Evolutionary conservation across 306 rosid genomes (phyloP).

Genomic region (Datisca glomerata): DNA sequence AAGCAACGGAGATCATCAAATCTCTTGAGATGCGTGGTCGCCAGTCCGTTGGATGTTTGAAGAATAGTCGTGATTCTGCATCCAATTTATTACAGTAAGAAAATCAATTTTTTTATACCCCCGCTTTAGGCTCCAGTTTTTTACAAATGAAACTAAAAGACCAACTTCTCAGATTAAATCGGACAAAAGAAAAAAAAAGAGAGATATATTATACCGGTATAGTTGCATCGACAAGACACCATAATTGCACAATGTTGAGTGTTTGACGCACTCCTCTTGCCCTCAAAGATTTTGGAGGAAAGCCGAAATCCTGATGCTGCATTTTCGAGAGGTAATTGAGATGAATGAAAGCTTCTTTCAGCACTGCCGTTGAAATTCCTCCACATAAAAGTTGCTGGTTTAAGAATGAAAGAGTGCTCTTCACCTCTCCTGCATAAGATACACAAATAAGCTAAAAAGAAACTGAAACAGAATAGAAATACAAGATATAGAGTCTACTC

Average conservation of each 20-base stretch:
- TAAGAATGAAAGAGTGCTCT: constrained; percentile 90
- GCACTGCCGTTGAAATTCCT: constrained; percentile 38
- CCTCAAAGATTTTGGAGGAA: constrained; percentile 31
- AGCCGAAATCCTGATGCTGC: constrained; percentile 29
- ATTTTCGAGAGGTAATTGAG: constrained; percentile 33
- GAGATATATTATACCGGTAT: constrained; percentile 73
- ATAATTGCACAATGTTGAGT: constrained; percentile 68
- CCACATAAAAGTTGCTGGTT: constrained; percentile 52
- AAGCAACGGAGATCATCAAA: constrained; percentile 69
- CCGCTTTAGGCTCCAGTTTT: too few relatives aligned
- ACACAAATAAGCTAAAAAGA: constrained; percentile 15
- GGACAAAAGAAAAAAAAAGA: constrained; percentile 11
- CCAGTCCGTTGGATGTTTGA: constrained; percentile 86
- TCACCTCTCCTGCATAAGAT: constrained; percentile 70
- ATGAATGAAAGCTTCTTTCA: constrained; percentile 40
- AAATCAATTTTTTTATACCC: too few relatives aligned
- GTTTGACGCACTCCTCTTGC: constrained; percentile 26
- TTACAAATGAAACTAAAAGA: too few relatives aligned
- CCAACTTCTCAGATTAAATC: constrained; percentile 11
- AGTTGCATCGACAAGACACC: constrained; percentile 93
- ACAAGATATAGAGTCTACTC: too few relatives aligned
- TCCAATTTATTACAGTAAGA: too few relatives aligned
- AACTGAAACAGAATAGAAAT: background rate
- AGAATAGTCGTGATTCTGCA: constrained; percentile 73
- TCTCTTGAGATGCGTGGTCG: constrained; percentile 66